Base-by-base conservation (phyloP, 2,329 filamentous ascomycete genomes). In the Plenodomus tracheiphilus region DNA sequence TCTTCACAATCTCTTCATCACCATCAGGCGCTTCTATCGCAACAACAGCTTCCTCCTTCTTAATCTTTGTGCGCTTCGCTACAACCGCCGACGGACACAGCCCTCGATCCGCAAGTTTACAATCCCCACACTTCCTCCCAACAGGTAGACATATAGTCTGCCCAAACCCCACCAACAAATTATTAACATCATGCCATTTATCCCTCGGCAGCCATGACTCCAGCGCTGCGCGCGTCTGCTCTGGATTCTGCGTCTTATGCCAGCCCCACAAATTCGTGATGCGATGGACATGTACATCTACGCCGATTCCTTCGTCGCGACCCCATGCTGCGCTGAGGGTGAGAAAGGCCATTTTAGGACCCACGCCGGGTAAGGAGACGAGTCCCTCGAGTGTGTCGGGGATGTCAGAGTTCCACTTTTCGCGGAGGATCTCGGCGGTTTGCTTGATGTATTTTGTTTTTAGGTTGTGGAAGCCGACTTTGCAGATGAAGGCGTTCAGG, bases 231-330 rank as follows among this genome's bases (percentile, higher is more conserved):
- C 92, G 80, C 22, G 92, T 96, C 69, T 89, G 88, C 75, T 97
- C 92, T 0, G 92, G 92, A 11, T 78, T 87, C 62, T 84, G 86
- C 2, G 88, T 93, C 70, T 83, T 84, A 70, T 95, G 84, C 92
- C 92, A 97, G 3, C 89, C 88, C 91, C 91, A 96, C 21, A 96
- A 78, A 74, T 96, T 96, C 43, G 91, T 93, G 73, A 97, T 95
- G 46, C 92, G 87, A 74, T 96, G 92, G 3, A 97, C 92, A 73
- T 97, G 92, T 4, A 96, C 91, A 70, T 97, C 92, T 41, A 97
- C 92, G 20, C 92, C 92, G 56, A 97, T 96, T 7, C 92, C 92
- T 58, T 86, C 80, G 41, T 84, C 79, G 38, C 80, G 76, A 2
- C 84, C 84, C 87, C 87, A 81, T 65, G 87, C 89, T 0, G 87